Evolutionary conservation across 768 basidiomycete species (phyloP).

Genomic region (Calocera cornea): DNA sequence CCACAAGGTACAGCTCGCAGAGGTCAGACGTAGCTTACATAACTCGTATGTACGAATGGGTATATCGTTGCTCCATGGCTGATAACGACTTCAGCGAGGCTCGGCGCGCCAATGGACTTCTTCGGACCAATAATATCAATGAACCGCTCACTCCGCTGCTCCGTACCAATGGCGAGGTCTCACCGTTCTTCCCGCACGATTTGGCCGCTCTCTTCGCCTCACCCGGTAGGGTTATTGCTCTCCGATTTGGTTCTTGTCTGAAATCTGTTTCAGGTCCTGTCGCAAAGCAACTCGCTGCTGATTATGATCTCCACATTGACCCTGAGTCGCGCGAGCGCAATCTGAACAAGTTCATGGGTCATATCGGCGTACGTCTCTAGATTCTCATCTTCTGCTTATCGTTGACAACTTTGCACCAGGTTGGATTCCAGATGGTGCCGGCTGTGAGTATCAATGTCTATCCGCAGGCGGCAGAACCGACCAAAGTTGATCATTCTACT

Average conservation of each 20-base stretch:
- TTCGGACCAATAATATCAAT: constrained; percentile 31
- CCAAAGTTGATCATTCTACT: not conserved
- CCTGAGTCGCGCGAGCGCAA: constrained; percentile 33
- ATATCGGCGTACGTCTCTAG: constrained; percentile 41
- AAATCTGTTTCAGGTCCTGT: constrained; percentile 26
- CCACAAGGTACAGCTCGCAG: constrained; percentile 33
- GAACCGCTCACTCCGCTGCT: constrained; percentile 39
- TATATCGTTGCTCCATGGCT: not conserved
- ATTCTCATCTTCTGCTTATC: constrained; percentile 14
- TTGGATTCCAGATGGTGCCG: constrained; percentile 33
- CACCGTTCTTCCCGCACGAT: constrained; percentile 36
- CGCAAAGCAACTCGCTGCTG: constrained; percentile 32
- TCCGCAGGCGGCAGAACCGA: not conserved
- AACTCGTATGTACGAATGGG: constrained; percentile 32
- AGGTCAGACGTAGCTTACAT: constrained; percentile 33
- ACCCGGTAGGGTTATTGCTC: not conserved
- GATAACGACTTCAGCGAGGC: constrained; percentile 30
- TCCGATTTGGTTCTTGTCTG: not conserved
- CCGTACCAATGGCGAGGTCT: constrained; percentile 37
- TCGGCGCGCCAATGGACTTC: constrained; percentile 34
- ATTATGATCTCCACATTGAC: constrained; percentile 36
- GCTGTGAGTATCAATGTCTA: constrained; percentile 11
- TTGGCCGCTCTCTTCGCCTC: constrained; percentile 35
- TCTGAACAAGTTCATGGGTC: constrained; percentile 41
- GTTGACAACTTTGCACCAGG: constrained; percentile 18